A percentile compares a stretch with the other conserved stretches of the same genome.
phyloP scores from a whole-genome alignment of 2,329 filamentous ascomycete genomes.

The Trichophyton simii region DNA sequence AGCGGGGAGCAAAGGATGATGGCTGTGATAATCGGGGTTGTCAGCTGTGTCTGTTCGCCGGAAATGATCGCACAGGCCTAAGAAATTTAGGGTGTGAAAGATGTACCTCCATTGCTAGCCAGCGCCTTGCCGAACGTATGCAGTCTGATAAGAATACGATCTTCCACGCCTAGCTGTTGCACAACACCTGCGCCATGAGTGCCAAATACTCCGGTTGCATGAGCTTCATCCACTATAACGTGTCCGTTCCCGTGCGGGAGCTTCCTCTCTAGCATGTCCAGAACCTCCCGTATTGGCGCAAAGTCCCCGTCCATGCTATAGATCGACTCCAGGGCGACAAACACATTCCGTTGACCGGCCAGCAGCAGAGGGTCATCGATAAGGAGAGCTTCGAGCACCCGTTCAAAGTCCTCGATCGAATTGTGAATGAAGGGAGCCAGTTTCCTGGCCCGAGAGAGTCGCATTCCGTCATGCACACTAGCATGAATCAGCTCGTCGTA shows the following conservation, averaged over 20 bases:
- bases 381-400: constrained; percentile 24
- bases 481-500: constrained; percentile 69
- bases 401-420: constrained; percentile 25
- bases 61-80: no score
- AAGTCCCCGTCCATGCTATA: constrained; percentile 81
- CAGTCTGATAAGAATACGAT: constrained; percentile 37
- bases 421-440: constrained; percentile 40
- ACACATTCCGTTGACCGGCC: constrained; percentile 41
- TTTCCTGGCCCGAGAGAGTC: constrained; percentile 43
- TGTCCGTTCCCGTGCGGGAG: constrained; percentile 46
- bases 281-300: constrained; percentile 49
- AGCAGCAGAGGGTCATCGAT: constrained; percentile 23
- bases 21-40: constrained; percentile 26
- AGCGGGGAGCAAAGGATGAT: constrained; percentile 50
- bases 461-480: constrained; percentile 67
- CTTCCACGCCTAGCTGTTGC: constrained; percentile 38
- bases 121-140: constrained; percentile 46
- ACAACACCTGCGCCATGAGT: constrained; percentile 39
- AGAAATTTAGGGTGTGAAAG: constrained; percentile 14
- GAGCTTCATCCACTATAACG: constrained; percentile 46
- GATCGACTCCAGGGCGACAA: constrained; percentile 56
- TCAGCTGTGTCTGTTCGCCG: constrained; percentile 8
- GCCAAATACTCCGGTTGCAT: constrained; percentile 41
- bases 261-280: constrained; percentile 43
- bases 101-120: constrained; percentile 53